phyloP scores from a whole-genome alignment of 1,139 yeast genomes.

The Blastobotrys arbuscula region DNA sequence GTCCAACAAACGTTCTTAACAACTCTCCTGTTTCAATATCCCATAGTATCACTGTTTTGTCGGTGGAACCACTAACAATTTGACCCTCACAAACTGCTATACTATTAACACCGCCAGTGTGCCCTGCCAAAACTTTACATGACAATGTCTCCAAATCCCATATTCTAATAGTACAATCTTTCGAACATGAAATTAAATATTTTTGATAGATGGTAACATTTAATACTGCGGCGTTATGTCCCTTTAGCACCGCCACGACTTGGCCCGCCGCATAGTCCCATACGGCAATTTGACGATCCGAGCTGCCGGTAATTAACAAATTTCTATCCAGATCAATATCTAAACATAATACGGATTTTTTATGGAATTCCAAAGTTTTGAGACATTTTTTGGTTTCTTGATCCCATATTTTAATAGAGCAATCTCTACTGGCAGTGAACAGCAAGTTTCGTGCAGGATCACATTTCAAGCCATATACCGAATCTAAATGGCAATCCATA shows the following conservation, averaged over 20 bases:
- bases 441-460: constrained; percentile 9
- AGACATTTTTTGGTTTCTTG: constrained; percentile 9
- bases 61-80: constrained; percentile 16
- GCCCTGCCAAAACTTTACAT: constrained; percentile 6
- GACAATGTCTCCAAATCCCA: constrained; percentile 54
- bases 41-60: constrained; percentile 14
- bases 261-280: constrained; percentile 10
- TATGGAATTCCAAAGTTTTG: constrained; percentile 11
- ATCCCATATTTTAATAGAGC: constrained; percentile 13
- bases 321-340: constrained; percentile 14
- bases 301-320: constrained; percentile 14
- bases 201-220: constrained; percentile 11
- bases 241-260: constrained; percentile 5
- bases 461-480: constrained; percentile 13
- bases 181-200: constrained; percentile 56
- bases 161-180: constrained; percentile 84
- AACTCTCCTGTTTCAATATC: constrained; percentile 12
- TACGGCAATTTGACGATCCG: constrained; percentile 11
- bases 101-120: constrained; percentile 12
- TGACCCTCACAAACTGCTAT: constrained; percentile 10
- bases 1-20: constrained; percentile 11
- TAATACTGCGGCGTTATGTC: constrained; percentile 14
- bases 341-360: constrained; percentile 13
- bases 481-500: constrained; percentile 10
- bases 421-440: constrained; percentile 14